Base-by-base conservation (phyloP, 306 rosid species). In the Lagenaria siceraria region DNA sequence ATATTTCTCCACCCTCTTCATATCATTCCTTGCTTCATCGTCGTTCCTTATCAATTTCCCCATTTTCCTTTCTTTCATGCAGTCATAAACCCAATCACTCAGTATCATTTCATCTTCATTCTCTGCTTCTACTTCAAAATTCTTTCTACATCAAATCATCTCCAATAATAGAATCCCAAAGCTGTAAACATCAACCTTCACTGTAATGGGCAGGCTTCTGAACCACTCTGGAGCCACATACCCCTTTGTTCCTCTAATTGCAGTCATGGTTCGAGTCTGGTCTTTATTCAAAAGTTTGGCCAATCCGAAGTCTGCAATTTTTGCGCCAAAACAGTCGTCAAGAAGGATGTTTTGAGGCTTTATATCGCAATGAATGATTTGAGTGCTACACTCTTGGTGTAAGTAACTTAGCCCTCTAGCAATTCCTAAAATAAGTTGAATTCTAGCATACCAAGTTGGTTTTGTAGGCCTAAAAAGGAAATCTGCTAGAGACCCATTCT, bases 331-430 rank as follows among this genome's bases (percentile, higher is more conserved):
- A 7, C 76, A 31, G 1, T 80, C 82, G 25, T 84, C 85, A 0
- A 84, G 84, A 15, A 87, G 81, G n/a, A 87, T 82, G 85, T 84
- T 87, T 46, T 87, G 87, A 8, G 87, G 90, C 82, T 87, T 87
- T 22, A 87, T 87, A 33, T 84, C 88, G 5, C 88, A 82, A 10
- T 87, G 88, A 42, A 87, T 84, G 29, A 84, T 84, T 60, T 82
- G 86, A 0, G 71, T 78, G 19, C 72, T 60, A 58, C 88, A 84
- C 76, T 87, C 87, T 38, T 84, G 88, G 22, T 84, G 88, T 13
- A 87, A 74, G 52, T 87, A 87, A 0, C 76, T 19, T 4, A 87
- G 60, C 1, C 84, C 88, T 52, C 78, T 78, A 0, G 83, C 80
- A 18, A 80, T 63, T 9, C 80, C 88, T 3, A 42, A 11, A 2